A percentile compares a stretch with the other conserved stretches of the same genome.
These are phyloP conservation scores for Mucor plumbeus DNA, from an alignment of 371 early-diverging fungal genomes.

Conservation along the genomic window DNA sequence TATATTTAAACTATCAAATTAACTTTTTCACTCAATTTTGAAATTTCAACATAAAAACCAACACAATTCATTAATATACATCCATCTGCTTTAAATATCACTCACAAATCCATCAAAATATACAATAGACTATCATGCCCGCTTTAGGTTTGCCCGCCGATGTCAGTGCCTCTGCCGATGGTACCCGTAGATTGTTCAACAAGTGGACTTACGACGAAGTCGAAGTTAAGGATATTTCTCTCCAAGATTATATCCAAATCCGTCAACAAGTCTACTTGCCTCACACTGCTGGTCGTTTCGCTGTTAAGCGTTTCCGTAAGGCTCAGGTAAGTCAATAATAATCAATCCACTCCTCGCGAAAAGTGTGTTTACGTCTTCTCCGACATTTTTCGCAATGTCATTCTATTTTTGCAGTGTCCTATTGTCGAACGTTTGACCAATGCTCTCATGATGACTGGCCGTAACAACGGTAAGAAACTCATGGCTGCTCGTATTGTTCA, in stretches of 20 bases:
- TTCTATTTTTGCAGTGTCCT: conserved; percentile 75
- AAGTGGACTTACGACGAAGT: conserved; percentile 93
- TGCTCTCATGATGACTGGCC: conserved; percentile 99
- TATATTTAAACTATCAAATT: background rate
- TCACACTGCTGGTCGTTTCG: conserved; percentile 97
- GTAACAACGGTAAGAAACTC: conserved; percentile 99
- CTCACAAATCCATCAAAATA: background rate
- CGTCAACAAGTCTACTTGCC: conserved; percentile 91
- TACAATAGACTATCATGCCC: conserved; percentile 22
- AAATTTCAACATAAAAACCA: background rate
- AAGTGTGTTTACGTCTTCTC: conserved; percentile 26
- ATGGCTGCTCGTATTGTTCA: conserved; percentile 97
- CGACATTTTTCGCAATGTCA: conserved; percentile 20
- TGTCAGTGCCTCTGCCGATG: conserved; percentile 46
- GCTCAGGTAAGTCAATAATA: conserved; percentile 66
- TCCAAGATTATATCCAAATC: conserved; percentile 91
- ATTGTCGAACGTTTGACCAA: conserved; percentile 98
- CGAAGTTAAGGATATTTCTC: conserved; percentile 90
- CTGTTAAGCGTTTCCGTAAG: conserved; percentile 95
- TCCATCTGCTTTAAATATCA: background rate
- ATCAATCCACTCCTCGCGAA: conserved; percentile 18
- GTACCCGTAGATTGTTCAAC: conserved; percentile 78
- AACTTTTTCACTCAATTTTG: background rate
- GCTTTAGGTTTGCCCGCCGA: conserved; percentile 37
- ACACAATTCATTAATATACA: background rate